These are phyloP conservation scores for Venturia oleaginea DNA, from an alignment of 2,329 filamentous ascomycete genomes.

Conservation along the genomic window DNA sequence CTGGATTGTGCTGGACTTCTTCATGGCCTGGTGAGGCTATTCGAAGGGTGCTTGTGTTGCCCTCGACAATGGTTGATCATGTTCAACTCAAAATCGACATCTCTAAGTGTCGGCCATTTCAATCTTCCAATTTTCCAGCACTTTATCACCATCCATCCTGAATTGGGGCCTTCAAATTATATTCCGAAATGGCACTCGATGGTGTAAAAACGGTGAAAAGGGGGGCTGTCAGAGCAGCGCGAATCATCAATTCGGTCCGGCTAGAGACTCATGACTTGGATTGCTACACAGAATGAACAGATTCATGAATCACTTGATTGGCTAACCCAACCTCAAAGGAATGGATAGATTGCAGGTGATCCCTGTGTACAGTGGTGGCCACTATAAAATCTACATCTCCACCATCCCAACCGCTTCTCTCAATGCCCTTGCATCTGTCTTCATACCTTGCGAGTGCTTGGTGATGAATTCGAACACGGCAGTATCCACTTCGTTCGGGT, in stretches of 20 bases:
- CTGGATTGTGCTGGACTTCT: too few relatives aligned
- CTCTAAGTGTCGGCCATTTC: too few relatives aligned
- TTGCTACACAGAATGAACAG: not conserved
- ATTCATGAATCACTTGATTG: not conserved
- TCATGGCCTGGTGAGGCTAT: too few relatives aligned
- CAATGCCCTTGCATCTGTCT: slow-evolving; percentile 43
- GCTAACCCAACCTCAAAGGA: not conserved
- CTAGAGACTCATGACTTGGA: not conserved
- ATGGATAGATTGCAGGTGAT: not conserved
- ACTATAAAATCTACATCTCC: slow-evolving; percentile 24
- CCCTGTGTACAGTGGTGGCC: not conserved
- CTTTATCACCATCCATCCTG: too few relatives aligned
- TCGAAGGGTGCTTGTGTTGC: too few relatives aligned
- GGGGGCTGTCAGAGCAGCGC: not conserved
- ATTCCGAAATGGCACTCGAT: too few relatives aligned
- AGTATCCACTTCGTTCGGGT: slow-evolving; percentile 36
- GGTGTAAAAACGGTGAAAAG: too few relatives aligned
- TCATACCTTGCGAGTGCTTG: slow-evolving; percentile 24
- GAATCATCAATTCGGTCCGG: not conserved
- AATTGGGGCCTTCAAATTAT: too few relatives aligned
- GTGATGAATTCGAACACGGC: slow-evolving; percentile 26
- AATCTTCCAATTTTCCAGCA: too few relatives aligned
- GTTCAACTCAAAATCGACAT: too few relatives aligned
- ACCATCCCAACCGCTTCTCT: slow-evolving; percentile 45
- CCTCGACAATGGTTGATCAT: too few relatives aligned